Evolutionary conservation across 2,329 filamentous ascomycete genomes (phyloP).

Genomic region (Colletotrichum viniferum): DNA sequence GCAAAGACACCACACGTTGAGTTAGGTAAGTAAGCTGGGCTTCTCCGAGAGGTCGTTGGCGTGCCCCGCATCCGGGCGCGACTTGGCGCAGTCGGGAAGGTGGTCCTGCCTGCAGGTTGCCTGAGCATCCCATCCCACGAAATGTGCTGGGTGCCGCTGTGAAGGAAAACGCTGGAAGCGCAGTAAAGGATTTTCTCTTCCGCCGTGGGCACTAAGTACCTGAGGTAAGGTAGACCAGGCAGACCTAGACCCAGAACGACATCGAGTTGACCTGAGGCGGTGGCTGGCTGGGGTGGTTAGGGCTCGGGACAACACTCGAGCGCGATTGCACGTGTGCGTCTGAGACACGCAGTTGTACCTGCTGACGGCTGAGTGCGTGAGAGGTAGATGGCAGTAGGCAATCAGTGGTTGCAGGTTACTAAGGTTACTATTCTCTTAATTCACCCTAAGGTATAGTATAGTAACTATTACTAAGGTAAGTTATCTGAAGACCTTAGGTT

Average conservation of each 20-base stretch:
- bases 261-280: neutral
- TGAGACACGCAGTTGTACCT: neutral
- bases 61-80: neutral
- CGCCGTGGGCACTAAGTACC: neutral
- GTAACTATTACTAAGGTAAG: too few relatives aligned
- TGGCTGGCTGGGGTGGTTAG: neutral
- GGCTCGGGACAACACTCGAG: neutral
- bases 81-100: slow-evolving; percentile 1
- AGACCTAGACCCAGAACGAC: neutral
- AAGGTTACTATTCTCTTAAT: neutral
- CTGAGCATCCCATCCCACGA: neutral
- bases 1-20: neutral
- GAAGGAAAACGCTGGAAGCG: slow-evolving; percentile 14
- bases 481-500: neutral
- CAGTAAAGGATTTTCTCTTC: neutral
- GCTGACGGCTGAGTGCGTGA: neutral
- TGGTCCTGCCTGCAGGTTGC: neutral
- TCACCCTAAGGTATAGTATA: neutral
- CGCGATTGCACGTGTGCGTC: neutral
- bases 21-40: neutral
- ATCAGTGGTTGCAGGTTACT: neutral
- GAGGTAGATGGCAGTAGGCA: neutral
- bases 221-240: neutral
- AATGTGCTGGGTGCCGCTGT: neutral
- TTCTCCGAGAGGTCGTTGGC: neutral